These are phyloP conservation scores for Pyronema omphalodes DNA, from an alignment of 495 filamentous ascomycete genomes.

Conservation along the genomic window DNA sequence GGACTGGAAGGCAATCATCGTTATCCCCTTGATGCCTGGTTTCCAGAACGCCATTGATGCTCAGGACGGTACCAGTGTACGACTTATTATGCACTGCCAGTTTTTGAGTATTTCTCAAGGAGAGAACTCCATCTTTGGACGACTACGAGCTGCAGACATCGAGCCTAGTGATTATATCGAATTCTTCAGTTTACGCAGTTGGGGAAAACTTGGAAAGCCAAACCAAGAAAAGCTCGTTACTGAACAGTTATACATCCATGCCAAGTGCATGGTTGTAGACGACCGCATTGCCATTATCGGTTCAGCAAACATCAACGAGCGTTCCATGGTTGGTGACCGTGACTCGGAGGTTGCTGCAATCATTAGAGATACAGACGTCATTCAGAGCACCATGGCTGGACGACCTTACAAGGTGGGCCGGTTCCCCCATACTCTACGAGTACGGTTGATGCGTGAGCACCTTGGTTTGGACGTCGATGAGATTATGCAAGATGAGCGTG, in stretches of 20 bases:
- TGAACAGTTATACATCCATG: conserved; percentile 96
- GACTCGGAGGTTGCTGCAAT: conserved; percentile 88
- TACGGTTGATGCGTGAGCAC: conserved; percentile 94
- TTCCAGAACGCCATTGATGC: conserved; percentile 94
- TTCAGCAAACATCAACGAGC: conserved; percentile 97
- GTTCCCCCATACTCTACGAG: conserved; percentile 81
- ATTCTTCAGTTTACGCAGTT: conserved; percentile 81
- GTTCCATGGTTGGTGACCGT: conserved; percentile 77
- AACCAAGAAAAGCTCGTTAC: conserved; percentile 58
- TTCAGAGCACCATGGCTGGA: conserved; percentile 81
- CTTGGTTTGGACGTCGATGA: conserved; percentile 88
- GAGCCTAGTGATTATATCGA: conserved; percentile 94
- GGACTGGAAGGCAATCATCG: conserved; percentile 80
- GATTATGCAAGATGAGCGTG: conserved; percentile 62
- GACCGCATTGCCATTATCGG: conserved; percentile 88
- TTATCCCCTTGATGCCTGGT: conserved; percentile 92
- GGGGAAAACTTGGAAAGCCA: conserved; percentile 72
- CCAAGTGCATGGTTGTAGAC: conserved; percentile 93
- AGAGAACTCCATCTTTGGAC: conserved; percentile 79
- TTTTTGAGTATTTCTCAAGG: conserved; percentile 94
- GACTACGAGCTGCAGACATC: conserved; percentile 60
- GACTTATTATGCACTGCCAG: conserved; percentile 94
- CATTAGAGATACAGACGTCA: conserved; percentile 84
- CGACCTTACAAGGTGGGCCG: conserved; percentile 72
- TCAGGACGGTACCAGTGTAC: conserved; percentile 81